These are phyloP conservation scores for Psidium guajava DNA, from an alignment of 345 rosid species.

Conservation along the genomic window DNA sequence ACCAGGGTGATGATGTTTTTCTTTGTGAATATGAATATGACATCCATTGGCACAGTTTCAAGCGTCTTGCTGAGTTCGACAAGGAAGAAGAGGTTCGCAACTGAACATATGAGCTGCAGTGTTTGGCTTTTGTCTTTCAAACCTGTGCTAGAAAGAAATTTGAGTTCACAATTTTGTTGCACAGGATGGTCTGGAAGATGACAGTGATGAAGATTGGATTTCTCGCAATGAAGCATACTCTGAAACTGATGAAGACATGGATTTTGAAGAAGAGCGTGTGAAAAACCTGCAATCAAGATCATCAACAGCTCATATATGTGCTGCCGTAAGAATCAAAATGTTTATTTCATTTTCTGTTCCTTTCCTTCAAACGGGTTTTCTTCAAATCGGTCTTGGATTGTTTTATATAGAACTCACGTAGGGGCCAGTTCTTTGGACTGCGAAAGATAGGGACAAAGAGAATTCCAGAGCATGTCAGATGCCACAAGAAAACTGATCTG, in stretches of 20 bases:
- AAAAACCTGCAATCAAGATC: slow-evolving; percentile 26
- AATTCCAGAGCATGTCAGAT: slow-evolving; percentile 86
- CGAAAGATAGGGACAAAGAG: slow-evolving; percentile 73
- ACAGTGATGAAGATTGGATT: slow-evolving; percentile 72
- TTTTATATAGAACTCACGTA: slow-evolving; percentile 50
- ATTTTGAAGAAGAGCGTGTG: slow-evolving; percentile 32
- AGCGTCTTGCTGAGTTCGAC: slow-evolving; percentile 68
- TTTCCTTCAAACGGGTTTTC: slow-evolving; percentile 2
- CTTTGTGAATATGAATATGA: slow-evolving; percentile 93
- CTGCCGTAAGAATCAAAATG: slow-evolving; percentile 45
- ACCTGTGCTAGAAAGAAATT: not conserved
- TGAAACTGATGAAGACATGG: slow-evolving; percentile 60
- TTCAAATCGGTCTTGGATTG: not conserved
- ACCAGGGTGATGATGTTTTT: slow-evolving; percentile 83
- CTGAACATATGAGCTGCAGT: not conserved
- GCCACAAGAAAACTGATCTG: slow-evolving; percentile 73
- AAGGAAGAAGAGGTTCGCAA: slow-evolving; percentile 35
- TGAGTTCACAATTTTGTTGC: slow-evolving; percentile 1
- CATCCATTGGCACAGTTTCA: slow-evolving; percentile 78
- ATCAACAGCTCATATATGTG: slow-evolving; percentile 20
- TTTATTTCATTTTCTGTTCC: not conserved
- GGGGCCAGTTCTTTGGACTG: slow-evolving; percentile 72
- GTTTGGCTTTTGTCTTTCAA: not conserved
- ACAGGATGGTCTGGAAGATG: slow-evolving; percentile 47
- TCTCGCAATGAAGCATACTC: slow-evolving; percentile 23